Conservation (phyloP, 106 monocot genomes). For the Cymbidium sinense region DNA sequence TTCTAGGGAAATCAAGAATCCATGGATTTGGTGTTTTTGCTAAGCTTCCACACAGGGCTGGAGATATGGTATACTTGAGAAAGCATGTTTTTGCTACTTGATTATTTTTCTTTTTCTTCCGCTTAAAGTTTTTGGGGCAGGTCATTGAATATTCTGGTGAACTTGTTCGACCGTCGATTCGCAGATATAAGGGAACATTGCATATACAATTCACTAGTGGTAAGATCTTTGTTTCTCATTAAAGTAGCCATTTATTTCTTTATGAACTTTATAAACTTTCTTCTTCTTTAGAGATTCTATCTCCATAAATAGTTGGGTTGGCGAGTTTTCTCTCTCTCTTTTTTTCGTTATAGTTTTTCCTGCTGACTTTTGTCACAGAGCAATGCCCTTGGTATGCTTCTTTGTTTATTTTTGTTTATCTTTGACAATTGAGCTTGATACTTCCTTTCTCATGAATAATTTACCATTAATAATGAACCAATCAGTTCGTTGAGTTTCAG, state of each 20-base stretch:
- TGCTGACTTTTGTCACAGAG: background rate
- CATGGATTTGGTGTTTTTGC: conserved; percentile 99
- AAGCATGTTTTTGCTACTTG: conserved; percentile 6
- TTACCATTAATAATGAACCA: too few species aligned
- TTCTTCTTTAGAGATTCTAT: background rate
- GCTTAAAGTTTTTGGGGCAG: conserved; percentile 20
- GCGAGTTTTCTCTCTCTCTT: background rate
- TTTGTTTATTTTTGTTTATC: background rate
- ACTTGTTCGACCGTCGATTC: conserved; percentile 81
- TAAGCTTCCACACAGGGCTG: conserved; percentile 85
- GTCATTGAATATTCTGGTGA: conserved; percentile 96
- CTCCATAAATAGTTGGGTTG: background rate
- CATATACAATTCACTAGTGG: conserved; percentile 93
- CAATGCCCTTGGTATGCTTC: background rate
- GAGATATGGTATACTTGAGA: conserved; percentile 78
- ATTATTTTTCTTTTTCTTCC: conserved; percentile 1
- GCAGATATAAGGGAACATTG: conserved; percentile 88
- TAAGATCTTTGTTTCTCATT: conserved; percentile 16
- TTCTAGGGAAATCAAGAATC: conserved; percentile 84
- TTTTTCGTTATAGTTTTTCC: background rate
- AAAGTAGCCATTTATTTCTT: background rate
- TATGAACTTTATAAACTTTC: background rate
- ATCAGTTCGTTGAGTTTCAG: too few species aligned
- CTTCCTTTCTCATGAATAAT: too few species aligned
- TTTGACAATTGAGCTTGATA: background rate